Evolutionary conservation across 2,329 filamentous ascomycete genomes (phyloP).

Genomic region (Alternaria ventricosa): DNA sequence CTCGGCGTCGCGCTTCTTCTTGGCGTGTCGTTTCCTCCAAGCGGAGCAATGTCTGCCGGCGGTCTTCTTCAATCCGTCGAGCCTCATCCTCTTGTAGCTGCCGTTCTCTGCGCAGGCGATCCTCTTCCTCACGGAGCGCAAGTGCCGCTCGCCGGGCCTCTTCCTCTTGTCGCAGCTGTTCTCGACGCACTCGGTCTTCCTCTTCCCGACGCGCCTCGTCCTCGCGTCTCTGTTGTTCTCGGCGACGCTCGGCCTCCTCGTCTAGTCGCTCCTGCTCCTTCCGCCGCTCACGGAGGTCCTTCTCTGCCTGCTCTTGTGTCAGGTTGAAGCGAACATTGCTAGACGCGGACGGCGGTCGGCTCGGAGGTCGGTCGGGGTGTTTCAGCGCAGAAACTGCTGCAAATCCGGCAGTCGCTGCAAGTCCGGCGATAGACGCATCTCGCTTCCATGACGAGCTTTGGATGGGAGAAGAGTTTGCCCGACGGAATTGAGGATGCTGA

Average conservation of each 20-base stretch:
- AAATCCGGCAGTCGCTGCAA: slow-evolving; percentile 52
- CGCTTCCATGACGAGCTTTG: slow-evolving; percentile 47
- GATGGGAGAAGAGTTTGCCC: slow-evolving; percentile 57
- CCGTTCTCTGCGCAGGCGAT: slow-evolving; percentile 31
- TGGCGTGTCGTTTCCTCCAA: slow-evolving; percentile 9
- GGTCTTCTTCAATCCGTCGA: slow-evolving; percentile 5
- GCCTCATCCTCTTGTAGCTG: slow-evolving; percentile 24
- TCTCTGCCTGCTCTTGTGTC: slow-evolving; percentile 62
- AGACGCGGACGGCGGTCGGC: slow-evolving; percentile 37
- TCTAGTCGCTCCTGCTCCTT: slow-evolving; percentile 42
- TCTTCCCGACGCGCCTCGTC: slow-evolving; percentile 33
- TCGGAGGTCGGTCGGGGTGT: slow-evolving; percentile 11
- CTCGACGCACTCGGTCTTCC: slow-evolving; percentile 32
- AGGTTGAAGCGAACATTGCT: slow-evolving; percentile 64
- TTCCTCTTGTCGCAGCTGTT: slow-evolving; percentile 27
- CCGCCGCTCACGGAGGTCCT: slow-evolving; percentile 51
- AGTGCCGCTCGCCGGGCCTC: slow-evolving; percentile 28
- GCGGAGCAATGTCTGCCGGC: slow-evolving; percentile 3
- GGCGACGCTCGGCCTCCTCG: slow-evolving; percentile 30
- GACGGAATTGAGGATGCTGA: slow-evolving; percentile 39
- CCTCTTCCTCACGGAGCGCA: slow-evolving; percentile 35
- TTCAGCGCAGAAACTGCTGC: slow-evolving; percentile 47
- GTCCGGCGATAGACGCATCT: slow-evolving; percentile 54
- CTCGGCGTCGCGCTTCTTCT: slow-evolving; percentile 20
- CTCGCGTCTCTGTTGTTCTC: slow-evolving; percentile 27